These are phyloP conservation scores for Cynara cardunculus DNA, from an alignment of 129 eudicot genomes.

Conservation along the genomic window DNA sequence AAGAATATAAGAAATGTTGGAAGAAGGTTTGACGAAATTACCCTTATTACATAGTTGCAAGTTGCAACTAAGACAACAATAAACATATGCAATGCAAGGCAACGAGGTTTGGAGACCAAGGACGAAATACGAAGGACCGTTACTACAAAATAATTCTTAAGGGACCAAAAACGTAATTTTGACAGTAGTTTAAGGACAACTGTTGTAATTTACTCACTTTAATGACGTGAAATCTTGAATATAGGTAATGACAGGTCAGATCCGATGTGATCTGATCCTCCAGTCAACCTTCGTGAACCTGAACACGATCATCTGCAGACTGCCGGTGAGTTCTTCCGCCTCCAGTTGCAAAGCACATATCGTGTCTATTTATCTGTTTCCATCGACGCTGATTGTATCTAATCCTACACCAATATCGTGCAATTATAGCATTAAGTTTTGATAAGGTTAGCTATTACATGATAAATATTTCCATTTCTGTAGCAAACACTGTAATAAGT, in stretches of 20 bases:
- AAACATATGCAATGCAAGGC: too few relatives aligned
- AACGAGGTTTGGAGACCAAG: not conserved
- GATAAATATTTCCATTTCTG: not conserved
- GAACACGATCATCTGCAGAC: not conserved
- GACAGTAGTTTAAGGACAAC: not conserved
- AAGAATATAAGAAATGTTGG: not conserved
- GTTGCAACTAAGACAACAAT: not conserved
- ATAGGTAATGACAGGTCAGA: not conserved
- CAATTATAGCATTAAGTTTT: not conserved
- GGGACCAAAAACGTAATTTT: not conserved
- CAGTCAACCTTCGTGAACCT: not conserved
- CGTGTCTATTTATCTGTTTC: not conserved
- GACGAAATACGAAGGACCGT: not conserved
- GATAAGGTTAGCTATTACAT: not conserved
- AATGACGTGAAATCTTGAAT: not conserved
- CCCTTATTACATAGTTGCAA: not conserved
- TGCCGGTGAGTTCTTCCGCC: not conserved
- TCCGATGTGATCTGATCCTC: not conserved
- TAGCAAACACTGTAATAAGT: not conserved
- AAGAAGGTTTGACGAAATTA: not conserved
- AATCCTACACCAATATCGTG: not conserved
- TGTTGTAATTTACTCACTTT: not conserved
- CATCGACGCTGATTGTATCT: not conserved
- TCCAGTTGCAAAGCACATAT: not conserved
- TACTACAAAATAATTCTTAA: not conserved